A percentile compares a stretch with the other conserved stretches of the same genome.
These are phyloP conservation scores for Penicillium brevicompactum DNA, from an alignment of 2,329 filamentous ascomycete genomes.

Conservation along the genomic window DNA sequence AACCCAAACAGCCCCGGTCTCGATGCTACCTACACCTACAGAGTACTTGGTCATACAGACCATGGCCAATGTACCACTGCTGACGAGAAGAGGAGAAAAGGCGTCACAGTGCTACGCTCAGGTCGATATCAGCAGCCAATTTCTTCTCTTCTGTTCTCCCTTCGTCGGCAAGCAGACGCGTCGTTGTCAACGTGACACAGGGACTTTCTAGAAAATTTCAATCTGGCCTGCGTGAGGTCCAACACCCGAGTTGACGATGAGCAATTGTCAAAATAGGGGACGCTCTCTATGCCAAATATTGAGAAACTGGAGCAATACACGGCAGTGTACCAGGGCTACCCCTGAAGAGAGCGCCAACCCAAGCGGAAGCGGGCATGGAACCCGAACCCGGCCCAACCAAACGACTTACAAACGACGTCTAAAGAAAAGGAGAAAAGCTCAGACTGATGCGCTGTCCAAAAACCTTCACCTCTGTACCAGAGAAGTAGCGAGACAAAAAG, in stretches of 20 bases:
- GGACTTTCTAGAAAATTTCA: slow-evolving; percentile 24
- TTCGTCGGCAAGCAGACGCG: slow-evolving; percentile 2
- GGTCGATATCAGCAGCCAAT: not conserved
- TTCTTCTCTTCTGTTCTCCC: not conserved
- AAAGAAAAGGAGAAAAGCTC: not conserved
- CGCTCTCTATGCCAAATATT: slow-evolving; percentile 14
- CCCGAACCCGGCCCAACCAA: slow-evolving; percentile 20
- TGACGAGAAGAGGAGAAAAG: not conserved
- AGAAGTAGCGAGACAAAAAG: not conserved
- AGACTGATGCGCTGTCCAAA: slow-evolving; percentile 10
- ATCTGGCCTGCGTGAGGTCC: slow-evolving; percentile 14
- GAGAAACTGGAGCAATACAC: slow-evolving; percentile 8
- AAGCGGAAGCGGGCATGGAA: slow-evolving; percentile 15
- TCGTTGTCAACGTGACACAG: slow-evolving; percentile 4
- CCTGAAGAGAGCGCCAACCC: slow-evolving; percentile 4
- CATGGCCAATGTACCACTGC: slow-evolving; percentile 8
- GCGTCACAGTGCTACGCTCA: slow-evolving; percentile 12
- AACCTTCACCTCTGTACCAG: not conserved
- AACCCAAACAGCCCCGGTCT: slow-evolving; percentile 5
- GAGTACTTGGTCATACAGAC: slow-evolving; percentile 18
- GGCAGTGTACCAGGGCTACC: slow-evolving; percentile 3
- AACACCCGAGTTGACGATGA: slow-evolving; percentile 7
- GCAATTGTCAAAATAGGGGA: slow-evolving; percentile 21
- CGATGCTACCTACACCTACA: slow-evolving; percentile 11
- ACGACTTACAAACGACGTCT: slow-evolving; percentile 24